phyloP scores from a whole-genome alignment of 345 rosid genomes.

The Nephelium lappaceum region DNA sequence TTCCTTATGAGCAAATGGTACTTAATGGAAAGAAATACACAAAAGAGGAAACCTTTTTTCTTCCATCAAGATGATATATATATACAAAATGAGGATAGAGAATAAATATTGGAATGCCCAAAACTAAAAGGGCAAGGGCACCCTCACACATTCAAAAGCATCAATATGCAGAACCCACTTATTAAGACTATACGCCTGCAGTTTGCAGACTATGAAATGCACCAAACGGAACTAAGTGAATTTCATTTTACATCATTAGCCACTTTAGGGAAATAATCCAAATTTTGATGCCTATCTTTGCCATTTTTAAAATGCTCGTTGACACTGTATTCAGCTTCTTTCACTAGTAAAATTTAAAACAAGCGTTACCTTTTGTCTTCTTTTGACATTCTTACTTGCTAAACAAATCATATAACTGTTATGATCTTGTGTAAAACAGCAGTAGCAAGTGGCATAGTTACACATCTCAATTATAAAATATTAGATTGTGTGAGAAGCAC shows the following conservation, averaged over 20 bases:
- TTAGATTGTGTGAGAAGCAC: neutral
- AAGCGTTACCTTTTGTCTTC: neutral
- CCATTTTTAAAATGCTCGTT: neutral
- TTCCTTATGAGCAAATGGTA: neutral
- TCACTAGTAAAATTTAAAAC: neutral
- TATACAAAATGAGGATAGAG: neutral
- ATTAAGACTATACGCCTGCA: neutral
- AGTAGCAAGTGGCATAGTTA: neutral
- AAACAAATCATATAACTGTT: too few species aligned
- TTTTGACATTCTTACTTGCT: neutral
- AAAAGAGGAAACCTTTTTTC: neutral
- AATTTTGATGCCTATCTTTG: neutral
- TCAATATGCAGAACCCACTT: neutral
- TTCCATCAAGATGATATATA: too few species aligned
- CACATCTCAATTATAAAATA: neutral
- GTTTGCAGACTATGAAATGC: neutral
- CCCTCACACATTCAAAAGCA: neutral
- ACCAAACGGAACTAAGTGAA: neutral
- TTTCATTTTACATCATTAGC: neutral
- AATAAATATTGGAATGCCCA: neutral
- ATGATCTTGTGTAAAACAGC: neutral
- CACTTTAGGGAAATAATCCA: neutral
- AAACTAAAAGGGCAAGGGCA: too few species aligned
- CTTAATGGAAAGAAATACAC: neutral
- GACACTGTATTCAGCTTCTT: neutral